These are phyloP conservation scores for Salix suchowensis DNA, from an alignment of 345 rosid species.

Conservation along the genomic window DNA sequence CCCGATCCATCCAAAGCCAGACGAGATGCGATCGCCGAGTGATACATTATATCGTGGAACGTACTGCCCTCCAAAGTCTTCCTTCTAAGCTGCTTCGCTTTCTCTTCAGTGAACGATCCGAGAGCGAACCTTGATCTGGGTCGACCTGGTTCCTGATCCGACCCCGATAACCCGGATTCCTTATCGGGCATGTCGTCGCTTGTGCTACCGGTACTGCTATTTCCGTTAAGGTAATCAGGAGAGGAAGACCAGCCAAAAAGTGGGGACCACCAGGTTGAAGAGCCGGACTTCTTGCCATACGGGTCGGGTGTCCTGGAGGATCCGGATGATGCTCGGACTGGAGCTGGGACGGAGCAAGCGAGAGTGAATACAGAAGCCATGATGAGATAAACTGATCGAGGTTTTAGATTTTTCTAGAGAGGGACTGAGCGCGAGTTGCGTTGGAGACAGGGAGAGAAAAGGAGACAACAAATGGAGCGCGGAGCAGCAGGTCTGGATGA, in stretches of 20 bases:
- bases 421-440: background rate
- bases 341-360: conserved; percentile 31
- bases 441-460: background rate
- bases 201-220: background rate
- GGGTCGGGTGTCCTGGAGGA: conserved; percentile 25
- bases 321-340: conserved; percentile 38
- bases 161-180: background rate
- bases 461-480: background rate
- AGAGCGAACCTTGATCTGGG: conserved; percentile 28
- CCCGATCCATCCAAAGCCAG: conserved; percentile 53
- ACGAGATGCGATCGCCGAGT: conserved; percentile 68
- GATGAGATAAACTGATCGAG: background rate
- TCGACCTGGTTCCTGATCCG: conserved; percentile 19
- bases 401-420: background rate
- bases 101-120: conserved; percentile 66
- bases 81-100: conserved; percentile 56
- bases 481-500: background rate
- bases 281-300: conserved; percentile 14
- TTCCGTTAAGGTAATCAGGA: conserved; percentile 49
- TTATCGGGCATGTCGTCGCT: conserved; percentile 2
- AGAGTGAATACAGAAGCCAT: conserved; percentile 48
- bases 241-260: conserved; percentile 60
- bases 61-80: conserved; percentile 43
- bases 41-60: conserved; percentile 71
- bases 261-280: conserved; percentile 59